A percentile compares a stretch with the other conserved stretches of the same genome.
Conservation (phyloP, 176 grass and related monocot genomes). For the Cenchrus fungigraminus region DNA sequence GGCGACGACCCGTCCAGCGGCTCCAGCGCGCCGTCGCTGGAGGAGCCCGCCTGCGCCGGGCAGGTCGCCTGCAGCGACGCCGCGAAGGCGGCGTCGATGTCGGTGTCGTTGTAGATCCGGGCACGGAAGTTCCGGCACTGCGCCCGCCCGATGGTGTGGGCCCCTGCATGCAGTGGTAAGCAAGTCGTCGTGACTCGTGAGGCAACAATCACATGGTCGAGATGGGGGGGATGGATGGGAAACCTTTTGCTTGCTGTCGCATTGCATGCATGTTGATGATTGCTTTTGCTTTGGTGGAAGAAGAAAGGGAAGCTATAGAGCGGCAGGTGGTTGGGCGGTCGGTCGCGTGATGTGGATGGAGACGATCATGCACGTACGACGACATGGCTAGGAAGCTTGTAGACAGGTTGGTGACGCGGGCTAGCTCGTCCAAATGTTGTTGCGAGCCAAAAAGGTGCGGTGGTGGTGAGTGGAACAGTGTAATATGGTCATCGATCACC, state of each 20-base stretch:
- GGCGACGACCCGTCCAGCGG: constrained; percentile 49
- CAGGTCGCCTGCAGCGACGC: constrained; percentile 43
- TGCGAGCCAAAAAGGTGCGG: constrained; percentile 2
- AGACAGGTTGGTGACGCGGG: constrained; percentile 14
- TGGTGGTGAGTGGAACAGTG: background rate
- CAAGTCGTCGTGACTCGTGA: no score
- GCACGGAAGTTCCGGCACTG: constrained; percentile 63
- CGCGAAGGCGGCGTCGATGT: constrained; percentile 58
- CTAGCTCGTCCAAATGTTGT: constrained; percentile 15
- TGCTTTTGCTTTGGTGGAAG: background rate
- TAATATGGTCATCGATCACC: background rate
- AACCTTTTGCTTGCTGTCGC: background rate
- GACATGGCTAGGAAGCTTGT: background rate
- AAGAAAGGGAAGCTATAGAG: background rate
- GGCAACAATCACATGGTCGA: no score
- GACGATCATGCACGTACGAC: background rate
- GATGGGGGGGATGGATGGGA: no score
- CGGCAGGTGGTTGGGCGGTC: constrained; percentile 31
- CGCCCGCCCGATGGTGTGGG: constrained; percentile 75
- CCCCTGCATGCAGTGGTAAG: constrained; percentile 30
- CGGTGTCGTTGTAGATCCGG: constrained; percentile 73
- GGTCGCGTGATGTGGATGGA: background rate
- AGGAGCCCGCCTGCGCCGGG: constrained; percentile 50
- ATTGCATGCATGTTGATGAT: constrained; percentile 9
- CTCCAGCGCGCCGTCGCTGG: constrained; percentile 31